Evolutionary conservation across 495 filamentous ascomycete genomes (phyloP).

Genomic region (Symbiotaphrina buchneri): DNA sequence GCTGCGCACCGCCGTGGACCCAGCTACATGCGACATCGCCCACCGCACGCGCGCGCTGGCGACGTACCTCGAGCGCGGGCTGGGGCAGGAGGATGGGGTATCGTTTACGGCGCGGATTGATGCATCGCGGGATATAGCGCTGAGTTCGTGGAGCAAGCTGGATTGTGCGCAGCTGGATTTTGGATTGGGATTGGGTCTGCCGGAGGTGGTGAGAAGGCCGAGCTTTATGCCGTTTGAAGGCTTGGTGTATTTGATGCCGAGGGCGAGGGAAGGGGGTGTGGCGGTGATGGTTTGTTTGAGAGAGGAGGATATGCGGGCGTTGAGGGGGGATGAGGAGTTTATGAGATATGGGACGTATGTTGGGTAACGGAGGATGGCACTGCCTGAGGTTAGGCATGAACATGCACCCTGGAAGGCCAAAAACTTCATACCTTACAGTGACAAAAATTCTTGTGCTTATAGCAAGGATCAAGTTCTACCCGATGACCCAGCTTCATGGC

Average conservation of each 20-base stretch:
- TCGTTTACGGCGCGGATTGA: constrained; percentile 12
- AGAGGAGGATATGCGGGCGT: constrained; percentile 18
- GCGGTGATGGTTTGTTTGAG: constrained; percentile 19
- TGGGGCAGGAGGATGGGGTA: too few relatives aligned
- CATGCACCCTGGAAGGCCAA: too few relatives aligned
- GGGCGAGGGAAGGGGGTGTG: constrained; percentile 16
- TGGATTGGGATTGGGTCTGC: constrained; percentile 21
- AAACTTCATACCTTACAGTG: too few relatives aligned
- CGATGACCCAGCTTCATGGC: too few relatives aligned
- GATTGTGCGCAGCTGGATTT: constrained; percentile 24
- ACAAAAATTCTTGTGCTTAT: too few relatives aligned
- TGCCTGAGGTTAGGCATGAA: too few relatives aligned
- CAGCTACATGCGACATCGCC: constrained; percentile 11
- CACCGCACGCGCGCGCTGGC: constrained; percentile 19
- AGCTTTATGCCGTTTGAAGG: constrained; percentile 20
- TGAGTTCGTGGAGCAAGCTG: constrained; percentile 30
- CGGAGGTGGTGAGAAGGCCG: constrained; percentile 24
- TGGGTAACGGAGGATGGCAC: too few relatives aligned
- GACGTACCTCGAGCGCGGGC: constrained; percentile 19
- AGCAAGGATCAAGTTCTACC: too few relatives aligned
- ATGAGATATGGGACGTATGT: constrained; percentile 14
- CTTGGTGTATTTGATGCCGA: constrained; percentile 24
- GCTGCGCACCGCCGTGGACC: constrained; percentile 21
- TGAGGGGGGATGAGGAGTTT: constrained; percentile 17
- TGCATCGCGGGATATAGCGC: constrained; percentile 18